A percentile compares a stretch with the other conserved stretches of the same genome.
Evolutionary conservation across 164 flowering plant genomes (phyloP).

Genomic region (Kalanchoe fedtschenkoi): DNA sequence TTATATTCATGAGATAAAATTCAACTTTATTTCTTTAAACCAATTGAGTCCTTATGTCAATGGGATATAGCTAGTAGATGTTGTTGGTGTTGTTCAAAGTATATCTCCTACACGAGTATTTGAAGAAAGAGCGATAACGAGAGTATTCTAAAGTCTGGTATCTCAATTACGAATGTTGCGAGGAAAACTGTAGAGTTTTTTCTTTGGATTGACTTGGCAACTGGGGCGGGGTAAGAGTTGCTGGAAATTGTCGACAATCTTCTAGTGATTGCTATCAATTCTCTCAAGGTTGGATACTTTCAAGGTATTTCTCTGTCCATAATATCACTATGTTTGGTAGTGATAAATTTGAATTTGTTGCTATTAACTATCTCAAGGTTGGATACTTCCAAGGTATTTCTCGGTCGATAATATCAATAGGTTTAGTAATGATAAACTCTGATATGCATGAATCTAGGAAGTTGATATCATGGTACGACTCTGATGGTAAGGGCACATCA

Average conservation of each 20-base stretch:
- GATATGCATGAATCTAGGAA: constrained; percentile 75
- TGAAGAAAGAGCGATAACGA: constrained; percentile 78
- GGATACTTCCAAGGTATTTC: too few species aligned
- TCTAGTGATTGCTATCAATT: constrained; percentile 77
- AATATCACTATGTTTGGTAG: too few species aligned
- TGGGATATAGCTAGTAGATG: constrained; percentile 69
- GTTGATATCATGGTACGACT: constrained; percentile 70
- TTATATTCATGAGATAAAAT: constrained; percentile 66
- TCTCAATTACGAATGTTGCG: constrained; percentile 83
- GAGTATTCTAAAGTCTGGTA: constrained; percentile 74
- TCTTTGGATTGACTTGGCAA: constrained; percentile 88
- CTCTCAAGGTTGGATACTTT: constrained; percentile 81
- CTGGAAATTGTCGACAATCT: constrained; percentile 54
- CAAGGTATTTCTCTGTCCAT: constrained; percentile 82
- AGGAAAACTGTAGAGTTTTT: constrained; percentile 81
- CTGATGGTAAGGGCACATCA: constrained; percentile 73
- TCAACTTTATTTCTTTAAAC: constrained; percentile 72
- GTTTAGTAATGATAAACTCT: constrained; percentile 55
- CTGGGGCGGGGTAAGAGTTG: constrained; percentile 70
- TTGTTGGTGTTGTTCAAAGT: constrained; percentile 78
- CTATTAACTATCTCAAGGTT: too few species aligned
- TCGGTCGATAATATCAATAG: constrained; percentile 55
- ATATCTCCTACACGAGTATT: constrained; percentile 75
- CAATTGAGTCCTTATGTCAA: constrained; percentile 69
- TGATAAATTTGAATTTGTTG: too few species aligned